A percentile compares a stretch with the other conserved stretches of the same genome.
phyloP scores from a whole-genome alignment of 2,329 filamentous ascomycete species.

The Claviceps pusilla region DNA sequence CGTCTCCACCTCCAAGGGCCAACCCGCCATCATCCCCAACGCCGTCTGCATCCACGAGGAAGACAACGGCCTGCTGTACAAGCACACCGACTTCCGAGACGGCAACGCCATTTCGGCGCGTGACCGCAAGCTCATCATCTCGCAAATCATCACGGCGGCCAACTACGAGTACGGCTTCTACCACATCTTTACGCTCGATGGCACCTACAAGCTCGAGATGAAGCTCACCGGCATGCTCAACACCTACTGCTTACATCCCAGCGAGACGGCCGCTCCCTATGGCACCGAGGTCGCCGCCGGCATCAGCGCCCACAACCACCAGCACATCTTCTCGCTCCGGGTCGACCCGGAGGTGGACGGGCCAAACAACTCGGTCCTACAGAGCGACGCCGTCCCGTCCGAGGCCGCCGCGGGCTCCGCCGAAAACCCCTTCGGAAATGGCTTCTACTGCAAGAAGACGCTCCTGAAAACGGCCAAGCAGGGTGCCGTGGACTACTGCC shows the following conservation, averaged over 20 bases:
- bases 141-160: conserved; percentile 49
- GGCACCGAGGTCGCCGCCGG: conserved; percentile 51
- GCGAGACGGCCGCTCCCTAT: conserved; percentile 26
- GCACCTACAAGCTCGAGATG: conserved; percentile 48
- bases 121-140: conserved; percentile 44
- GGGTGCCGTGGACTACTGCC: conserved; percentile 12
- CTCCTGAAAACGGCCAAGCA: conserved; percentile 11
- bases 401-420: conserved; percentile 47
- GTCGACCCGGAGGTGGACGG: conserved; percentile 53
- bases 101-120: conserved; percentile 42
- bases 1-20: conserved; percentile 25
- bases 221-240: conserved; percentile 37
- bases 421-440: conserved; percentile 62
- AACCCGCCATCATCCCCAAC: conserved; percentile 50
- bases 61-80: conserved; percentile 45
- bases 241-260: conserved; percentile 26
- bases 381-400: conserved; percentile 50
- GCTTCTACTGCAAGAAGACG: conserved; percentile 37
- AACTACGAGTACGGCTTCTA: conserved; percentile 46
- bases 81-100: conserved; percentile 49
- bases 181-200: conserved; percentile 33
- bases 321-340: conserved; percentile 53
- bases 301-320: conserved; percentile 51
- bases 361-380: conserved; percentile 47
- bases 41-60: conserved; percentile 24